A percentile compares a stretch with the other conserved stretches of the same genome.
phyloP scores from a whole-genome alignment of 139 green algal species.

The Haematococcus lacustris region DNA sequence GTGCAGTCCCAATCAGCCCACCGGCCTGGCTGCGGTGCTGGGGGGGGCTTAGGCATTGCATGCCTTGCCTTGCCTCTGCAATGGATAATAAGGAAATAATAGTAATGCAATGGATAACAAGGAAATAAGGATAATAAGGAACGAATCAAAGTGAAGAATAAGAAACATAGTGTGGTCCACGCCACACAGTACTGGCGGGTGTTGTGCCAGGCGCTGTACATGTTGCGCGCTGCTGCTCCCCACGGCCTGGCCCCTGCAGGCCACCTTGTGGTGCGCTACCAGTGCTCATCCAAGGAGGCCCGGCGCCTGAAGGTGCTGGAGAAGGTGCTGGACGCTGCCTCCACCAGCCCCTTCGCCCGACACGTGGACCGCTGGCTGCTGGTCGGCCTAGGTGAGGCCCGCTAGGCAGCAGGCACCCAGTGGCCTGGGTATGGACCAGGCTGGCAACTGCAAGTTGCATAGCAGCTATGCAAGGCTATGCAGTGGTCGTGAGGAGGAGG shows the following conservation, averaged over 20 bases:
- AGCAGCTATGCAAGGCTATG: neutral
- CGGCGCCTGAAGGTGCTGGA: constrained; percentile 59
- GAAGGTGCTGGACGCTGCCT: constrained; percentile 46
- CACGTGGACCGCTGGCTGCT: constrained; percentile 50
- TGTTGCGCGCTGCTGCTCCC: too few species aligned
- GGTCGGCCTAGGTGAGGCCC: constrained; percentile 22
- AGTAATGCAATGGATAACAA: too few species aligned
- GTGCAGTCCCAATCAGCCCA: too few species aligned
- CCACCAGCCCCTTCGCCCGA: constrained; percentile 51
- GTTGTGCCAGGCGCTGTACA: too few species aligned
- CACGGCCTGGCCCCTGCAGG: constrained; percentile 29
- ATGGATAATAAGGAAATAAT: too few species aligned
- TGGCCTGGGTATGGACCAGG: neutral
- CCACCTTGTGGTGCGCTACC: constrained; percentile 55
- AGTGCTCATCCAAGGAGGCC: constrained; percentile 48
- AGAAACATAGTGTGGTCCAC: too few species aligned
- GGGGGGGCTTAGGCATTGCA: too few species aligned
- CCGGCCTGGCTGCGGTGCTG: too few species aligned
- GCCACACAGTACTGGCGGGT: too few species aligned
- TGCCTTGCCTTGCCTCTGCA: too few species aligned
- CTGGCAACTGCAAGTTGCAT: neutral
- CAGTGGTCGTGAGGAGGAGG: neutral
- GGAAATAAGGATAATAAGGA: too few species aligned
- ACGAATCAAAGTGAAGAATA: too few species aligned
- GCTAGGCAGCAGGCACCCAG: neutral